These are phyloP conservation scores for Penicillium soppii DNA, from an alignment of 495 filamentous ascomycete species.

Conservation along the genomic window DNA sequence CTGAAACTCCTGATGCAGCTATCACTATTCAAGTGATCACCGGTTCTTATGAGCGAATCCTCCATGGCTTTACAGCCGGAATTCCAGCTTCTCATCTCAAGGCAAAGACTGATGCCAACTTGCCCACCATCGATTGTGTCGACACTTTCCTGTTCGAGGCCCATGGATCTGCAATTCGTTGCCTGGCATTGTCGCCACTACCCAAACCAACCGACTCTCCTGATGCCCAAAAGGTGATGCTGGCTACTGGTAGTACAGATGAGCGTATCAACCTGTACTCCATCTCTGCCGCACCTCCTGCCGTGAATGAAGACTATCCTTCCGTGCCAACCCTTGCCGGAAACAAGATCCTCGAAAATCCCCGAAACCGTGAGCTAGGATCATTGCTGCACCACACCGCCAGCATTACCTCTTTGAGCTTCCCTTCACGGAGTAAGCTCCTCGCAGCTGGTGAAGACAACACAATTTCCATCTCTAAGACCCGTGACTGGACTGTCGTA, in stretches of 20 bases:
- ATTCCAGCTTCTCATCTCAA: slow-evolving; percentile 45
- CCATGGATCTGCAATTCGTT: slow-evolving; percentile 85
- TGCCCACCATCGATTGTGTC: slow-evolving; percentile 62
- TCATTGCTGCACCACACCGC: slow-evolving; percentile 81
- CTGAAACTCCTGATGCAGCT: slow-evolving; percentile 31
- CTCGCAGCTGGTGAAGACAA: slow-evolving; percentile 83
- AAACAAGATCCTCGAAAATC: slow-evolving; percentile 73
- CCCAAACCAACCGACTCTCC: slow-evolving; percentile 52
- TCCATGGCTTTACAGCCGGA: slow-evolving; percentile 86
- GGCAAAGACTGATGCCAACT: slow-evolving; percentile 22
- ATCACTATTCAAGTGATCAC: slow-evolving; percentile 82
- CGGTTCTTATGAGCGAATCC: slow-evolving; percentile 89
- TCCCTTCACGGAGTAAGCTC: slow-evolving; percentile 86
- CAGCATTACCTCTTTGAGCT: slow-evolving; percentile 72
- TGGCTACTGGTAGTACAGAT: slow-evolving; percentile 88
- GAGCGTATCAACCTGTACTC: slow-evolving; percentile 94
- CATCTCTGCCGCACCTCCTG: slow-evolving; percentile 67
- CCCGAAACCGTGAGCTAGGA: slow-evolving; percentile 83
- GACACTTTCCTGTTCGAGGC: slow-evolving; percentile 97
- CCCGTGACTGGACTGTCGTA: slow-evolving; percentile 84
- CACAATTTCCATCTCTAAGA: slow-evolving; percentile 79
- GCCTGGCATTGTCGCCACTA: slow-evolving; percentile 80
- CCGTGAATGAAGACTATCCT: slow-evolving; percentile 43
- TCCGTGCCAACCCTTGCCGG: slow-evolving; percentile 60
- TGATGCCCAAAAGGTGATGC: slow-evolving; percentile 68